phyloP scores from a whole-genome alignment of 2,329 filamentous ascomycete species.

The Xylaria sp. region DNA sequence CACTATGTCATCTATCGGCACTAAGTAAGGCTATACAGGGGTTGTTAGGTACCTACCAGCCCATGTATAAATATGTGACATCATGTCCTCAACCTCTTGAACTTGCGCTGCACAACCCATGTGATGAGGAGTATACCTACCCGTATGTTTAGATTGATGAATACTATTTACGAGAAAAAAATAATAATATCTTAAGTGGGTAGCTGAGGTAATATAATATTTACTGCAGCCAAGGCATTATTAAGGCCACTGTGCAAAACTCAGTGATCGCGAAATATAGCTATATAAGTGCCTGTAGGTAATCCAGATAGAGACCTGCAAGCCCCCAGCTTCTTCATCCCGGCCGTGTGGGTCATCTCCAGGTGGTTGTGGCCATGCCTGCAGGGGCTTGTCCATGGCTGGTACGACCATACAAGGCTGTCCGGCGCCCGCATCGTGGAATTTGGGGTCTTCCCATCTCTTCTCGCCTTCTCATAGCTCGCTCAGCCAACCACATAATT shows the following conservation, averaged over 20 bases:
- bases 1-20: background rate
- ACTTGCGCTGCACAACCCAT: background rate
- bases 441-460: constrained; percentile 4
- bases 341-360: too few species aligned
- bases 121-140: background rate
- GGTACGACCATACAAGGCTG: constrained; percentile 18
- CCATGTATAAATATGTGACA: background rate
- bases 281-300: background rate
- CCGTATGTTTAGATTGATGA: background rate
- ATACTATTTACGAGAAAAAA: too few species aligned
- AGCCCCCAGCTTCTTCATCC: too few species aligned
- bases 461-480: constrained; percentile 19
- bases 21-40: background rate
- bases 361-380: too few species aligned
- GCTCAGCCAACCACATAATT: constrained; percentile 7
- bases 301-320: background rate
- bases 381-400: background rate
- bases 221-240: background rate
- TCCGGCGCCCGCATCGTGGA: constrained; percentile 9
- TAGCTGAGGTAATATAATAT: background rate
- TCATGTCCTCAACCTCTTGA: background rate
- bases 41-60: background rate
- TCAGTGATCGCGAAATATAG: background rate
- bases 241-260: background rate
- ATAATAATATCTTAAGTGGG: too few species aligned